Percentiles rank a stretch among this genome's conserved stretches.
These are phyloP conservation scores for Rhodamnia argentea DNA, from an alignment of 345 rosid species.

Conservation along the genomic window DNA sequence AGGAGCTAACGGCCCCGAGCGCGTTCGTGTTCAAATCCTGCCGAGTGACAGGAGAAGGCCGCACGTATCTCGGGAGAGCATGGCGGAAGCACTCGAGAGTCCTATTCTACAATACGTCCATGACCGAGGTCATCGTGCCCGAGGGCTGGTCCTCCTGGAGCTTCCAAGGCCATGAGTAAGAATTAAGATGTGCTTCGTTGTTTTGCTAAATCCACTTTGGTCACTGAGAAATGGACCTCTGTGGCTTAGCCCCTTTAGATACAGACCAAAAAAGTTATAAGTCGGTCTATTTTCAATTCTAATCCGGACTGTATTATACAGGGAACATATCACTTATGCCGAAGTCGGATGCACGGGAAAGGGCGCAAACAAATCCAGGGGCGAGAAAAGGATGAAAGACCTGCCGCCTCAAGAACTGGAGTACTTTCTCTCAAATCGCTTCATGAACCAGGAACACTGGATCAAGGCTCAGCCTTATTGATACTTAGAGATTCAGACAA, in stretches of 20 bases:
- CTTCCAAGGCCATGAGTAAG: neutral
- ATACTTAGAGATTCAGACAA: no score
- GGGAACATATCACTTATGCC: neutral
- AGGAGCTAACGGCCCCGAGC: neutral
- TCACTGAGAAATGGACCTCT: neutral
- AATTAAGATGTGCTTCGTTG: neutral
- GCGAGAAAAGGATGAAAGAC: constrained; percentile 13
- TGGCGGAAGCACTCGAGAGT: constrained; percentile 23
- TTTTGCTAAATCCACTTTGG: neutral
- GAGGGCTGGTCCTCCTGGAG: constrained; percentile 28
- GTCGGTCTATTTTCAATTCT: neutral
- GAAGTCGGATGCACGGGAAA: constrained; percentile 9
- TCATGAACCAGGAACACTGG: constrained; percentile 18
- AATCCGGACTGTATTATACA: neutral
- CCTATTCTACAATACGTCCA: neutral
- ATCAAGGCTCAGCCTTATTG: neutral
- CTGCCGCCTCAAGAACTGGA: neutral
- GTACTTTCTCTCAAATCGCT: neutral
- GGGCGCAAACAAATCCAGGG: constrained; percentile 2
- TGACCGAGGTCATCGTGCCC: constrained; percentile 1
- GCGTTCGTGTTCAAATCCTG: constrained; percentile 21
- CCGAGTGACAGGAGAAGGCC: constrained; percentile 3
- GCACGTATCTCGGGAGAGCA: constrained; percentile 25
- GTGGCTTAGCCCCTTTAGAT: no score
- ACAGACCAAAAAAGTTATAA: neutral